Conservation (phyloP, 768 basidiomycete species). For the Hygrophoropsis aurantiaca region DNA sequence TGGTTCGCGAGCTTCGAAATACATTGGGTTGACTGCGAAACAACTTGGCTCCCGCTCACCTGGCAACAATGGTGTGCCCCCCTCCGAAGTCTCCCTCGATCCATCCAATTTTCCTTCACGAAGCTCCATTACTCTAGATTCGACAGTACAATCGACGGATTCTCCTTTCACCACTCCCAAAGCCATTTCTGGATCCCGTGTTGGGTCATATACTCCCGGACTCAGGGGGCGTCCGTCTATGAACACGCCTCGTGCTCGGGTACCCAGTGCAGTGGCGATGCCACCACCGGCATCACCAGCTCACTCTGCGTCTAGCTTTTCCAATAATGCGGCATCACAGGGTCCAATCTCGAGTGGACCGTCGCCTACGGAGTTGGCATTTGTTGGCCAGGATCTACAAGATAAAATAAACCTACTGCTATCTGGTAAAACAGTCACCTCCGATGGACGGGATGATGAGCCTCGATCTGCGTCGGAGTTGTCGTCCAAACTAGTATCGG, state of each 20-base stretch:
- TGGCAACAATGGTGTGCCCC: conserved; percentile 5
- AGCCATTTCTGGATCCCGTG: conserved; percentile 38
- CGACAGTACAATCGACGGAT: conserved; percentile 32
- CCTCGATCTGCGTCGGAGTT: conserved; percentile 14
- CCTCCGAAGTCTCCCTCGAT: conserved; percentile 19
- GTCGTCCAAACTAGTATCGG: conserved; percentile 37
- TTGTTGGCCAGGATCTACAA: conserved; percentile 42
- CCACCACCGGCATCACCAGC: conserved; percentile 74
- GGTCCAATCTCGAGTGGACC: conserved; percentile 15
- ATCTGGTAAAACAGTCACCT: conserved; percentile 26
- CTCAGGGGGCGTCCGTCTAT: conserved; percentile 33
- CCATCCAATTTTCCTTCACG: conserved; percentile 37
- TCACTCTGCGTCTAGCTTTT: conserved; percentile 31
- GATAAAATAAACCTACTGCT: conserved; percentile 49
- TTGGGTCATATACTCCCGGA: conserved; percentile 15
- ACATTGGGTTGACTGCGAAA: conserved; percentile 80
- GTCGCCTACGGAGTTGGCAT: conserved; percentile 35
- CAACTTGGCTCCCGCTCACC: conserved; percentile 57
- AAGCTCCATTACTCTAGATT: conserved; percentile 36
- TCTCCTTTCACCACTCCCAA: conserved; percentile 75
- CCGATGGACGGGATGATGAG: conserved; percentile 10
- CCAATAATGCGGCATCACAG: conserved; percentile 24
- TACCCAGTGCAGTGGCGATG: conserved; percentile 78
- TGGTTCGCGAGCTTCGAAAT: conserved; percentile 84
- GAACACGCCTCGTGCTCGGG: conserved; percentile 59